phyloP scores from a whole-genome alignment of 306 rosid species.

The Cucumis melo region DNA sequence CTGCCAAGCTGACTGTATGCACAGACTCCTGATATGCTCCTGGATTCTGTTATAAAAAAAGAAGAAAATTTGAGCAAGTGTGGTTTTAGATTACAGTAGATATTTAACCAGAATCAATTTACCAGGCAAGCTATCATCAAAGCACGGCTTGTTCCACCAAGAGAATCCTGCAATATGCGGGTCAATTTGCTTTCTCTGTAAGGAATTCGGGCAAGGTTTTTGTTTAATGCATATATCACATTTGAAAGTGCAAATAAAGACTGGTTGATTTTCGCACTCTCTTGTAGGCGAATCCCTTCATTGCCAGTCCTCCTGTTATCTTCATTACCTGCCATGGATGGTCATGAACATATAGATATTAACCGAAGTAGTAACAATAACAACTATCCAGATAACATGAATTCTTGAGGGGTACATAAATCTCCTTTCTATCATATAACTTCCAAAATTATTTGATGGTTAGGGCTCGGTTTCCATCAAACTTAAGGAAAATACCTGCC shows the following conservation, averaged over 20 bases:
- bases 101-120: background rate
- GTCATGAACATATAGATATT: background rate
- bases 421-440: background rate
- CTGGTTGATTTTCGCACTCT: slow-evolving; percentile 90
- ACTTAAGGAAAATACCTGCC: slow-evolving; percentile 37
- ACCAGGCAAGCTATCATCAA: slow-evolving; percentile 96
- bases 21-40: slow-evolving; percentile 93
- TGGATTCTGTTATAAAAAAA: slow-evolving; percentile 50
- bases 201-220: slow-evolving; percentile 53
- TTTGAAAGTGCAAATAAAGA: slow-evolving; percentile 83
- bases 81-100: background rate
- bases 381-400: background rate
- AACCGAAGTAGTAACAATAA: background rate
- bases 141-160: slow-evolving; percentile 76
- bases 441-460: background rate
- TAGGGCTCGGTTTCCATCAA: background rate
- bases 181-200: slow-evolving; percentile 93
- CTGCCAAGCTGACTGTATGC: slow-evolving; percentile 83
- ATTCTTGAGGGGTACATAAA: background rate
- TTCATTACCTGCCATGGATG: slow-evolving; percentile 58
- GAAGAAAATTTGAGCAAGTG: background rate
- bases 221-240: slow-evolving; percentile 88
- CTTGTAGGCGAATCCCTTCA: slow-evolving; percentile 90
- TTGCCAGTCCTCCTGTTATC: slow-evolving; percentile 84
- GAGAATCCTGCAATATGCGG: slow-evolving; percentile 83